phyloP scores from a whole-genome alignment of 2,329 filamentous ascomycete genomes.

The Monosporascus sp. region DNA sequence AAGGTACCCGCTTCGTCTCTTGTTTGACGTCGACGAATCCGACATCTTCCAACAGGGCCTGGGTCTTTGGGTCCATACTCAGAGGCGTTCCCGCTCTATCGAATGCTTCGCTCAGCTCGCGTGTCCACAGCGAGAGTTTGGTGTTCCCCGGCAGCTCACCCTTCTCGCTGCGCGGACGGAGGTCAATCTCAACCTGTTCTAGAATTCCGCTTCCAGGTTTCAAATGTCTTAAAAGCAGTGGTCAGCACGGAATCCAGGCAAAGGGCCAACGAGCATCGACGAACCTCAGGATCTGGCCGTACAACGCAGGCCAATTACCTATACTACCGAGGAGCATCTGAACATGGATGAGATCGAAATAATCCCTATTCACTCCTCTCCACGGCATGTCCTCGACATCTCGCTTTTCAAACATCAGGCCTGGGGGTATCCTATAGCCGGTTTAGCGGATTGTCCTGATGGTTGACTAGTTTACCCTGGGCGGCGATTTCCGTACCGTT shows the following conservation, averaged over 20 bases:
- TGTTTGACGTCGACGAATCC: slow-evolving; percentile 80
- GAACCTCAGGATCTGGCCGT: slow-evolving; percentile 62
- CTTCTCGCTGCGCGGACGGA: slow-evolving; percentile 67
- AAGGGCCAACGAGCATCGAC: slow-evolving; percentile 20
- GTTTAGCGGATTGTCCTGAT: slow-evolving; percentile 9
- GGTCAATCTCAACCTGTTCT: slow-evolving; percentile 88
- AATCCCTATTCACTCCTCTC: slow-evolving; percentile 40
- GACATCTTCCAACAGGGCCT: slow-evolving; percentile 55
- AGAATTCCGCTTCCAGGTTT: slow-evolving; percentile 69
- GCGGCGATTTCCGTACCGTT: slow-evolving; percentile 21
- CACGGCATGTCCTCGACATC: slow-evolving; percentile 72
- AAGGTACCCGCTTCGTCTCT: slow-evolving; percentile 60
- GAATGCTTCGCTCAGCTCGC: slow-evolving; percentile 63
- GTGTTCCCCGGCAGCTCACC: slow-evolving; percentile 53
- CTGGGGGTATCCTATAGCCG: slow-evolving; percentile 58
- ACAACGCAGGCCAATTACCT: slow-evolving; percentile 67
- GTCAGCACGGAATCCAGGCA: slow-evolving; percentile 12
- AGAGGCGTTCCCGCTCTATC: slow-evolving; percentile 59
- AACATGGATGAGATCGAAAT: slow-evolving; percentile 80
- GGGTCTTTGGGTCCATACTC: slow-evolving; percentile 50
- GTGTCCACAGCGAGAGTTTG: slow-evolving; percentile 62
- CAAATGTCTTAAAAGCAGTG: slow-evolving; percentile 56
- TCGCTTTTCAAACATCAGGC: slow-evolving; percentile 62
- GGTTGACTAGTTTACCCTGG: slow-evolving; percentile 2
- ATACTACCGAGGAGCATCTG: slow-evolving; percentile 76